These are phyloP conservation scores for Helianthus annuus DNA, from an alignment of 129 eudicot genomes.

Conservation along the genomic window DNA sequence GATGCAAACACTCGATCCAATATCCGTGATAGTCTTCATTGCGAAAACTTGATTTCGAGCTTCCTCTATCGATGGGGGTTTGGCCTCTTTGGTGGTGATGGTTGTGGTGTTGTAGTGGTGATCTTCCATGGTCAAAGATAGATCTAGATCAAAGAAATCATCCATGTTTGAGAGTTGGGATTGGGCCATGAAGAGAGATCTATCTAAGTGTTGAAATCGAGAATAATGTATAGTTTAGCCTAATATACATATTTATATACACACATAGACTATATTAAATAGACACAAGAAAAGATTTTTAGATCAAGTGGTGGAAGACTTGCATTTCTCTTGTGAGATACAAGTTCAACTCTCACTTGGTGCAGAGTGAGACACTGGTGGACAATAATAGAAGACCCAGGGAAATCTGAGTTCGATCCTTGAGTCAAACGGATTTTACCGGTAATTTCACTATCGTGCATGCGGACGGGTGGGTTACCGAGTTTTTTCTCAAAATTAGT, in stretches of 20 bases:
- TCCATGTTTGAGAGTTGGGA: constrained; percentile 24
- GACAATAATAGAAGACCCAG: too few species aligned
- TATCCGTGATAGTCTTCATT: constrained; percentile 23
- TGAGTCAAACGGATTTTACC: too few species aligned
- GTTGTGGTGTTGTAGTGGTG: constrained; percentile 15
- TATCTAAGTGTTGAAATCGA: neutral
- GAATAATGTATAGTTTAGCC: neutral
- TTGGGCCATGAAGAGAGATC: neutral
- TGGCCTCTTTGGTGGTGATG: neutral
- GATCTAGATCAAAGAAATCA: constrained; percentile 33
- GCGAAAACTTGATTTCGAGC: constrained; percentile 14
- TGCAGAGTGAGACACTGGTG: too few species aligned
- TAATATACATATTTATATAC: neutral
- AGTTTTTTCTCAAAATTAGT: too few species aligned
- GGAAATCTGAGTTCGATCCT: too few species aligned
- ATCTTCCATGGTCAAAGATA: constrained; percentile 34
- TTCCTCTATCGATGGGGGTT: constrained; percentile 15
- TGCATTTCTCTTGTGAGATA: too few species aligned
- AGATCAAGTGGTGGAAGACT: too few species aligned
- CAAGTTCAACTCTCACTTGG: too few species aligned
- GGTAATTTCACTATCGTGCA: too few species aligned
- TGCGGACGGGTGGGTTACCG: too few species aligned
- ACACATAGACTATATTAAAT: too few species aligned
- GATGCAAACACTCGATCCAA: constrained; percentile 23
- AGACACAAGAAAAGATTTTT: too few species aligned